Evolutionary conservation across 2,329 filamentous ascomycete genomes (phyloP).

Genomic region (Diaporthe vexans): DNA sequence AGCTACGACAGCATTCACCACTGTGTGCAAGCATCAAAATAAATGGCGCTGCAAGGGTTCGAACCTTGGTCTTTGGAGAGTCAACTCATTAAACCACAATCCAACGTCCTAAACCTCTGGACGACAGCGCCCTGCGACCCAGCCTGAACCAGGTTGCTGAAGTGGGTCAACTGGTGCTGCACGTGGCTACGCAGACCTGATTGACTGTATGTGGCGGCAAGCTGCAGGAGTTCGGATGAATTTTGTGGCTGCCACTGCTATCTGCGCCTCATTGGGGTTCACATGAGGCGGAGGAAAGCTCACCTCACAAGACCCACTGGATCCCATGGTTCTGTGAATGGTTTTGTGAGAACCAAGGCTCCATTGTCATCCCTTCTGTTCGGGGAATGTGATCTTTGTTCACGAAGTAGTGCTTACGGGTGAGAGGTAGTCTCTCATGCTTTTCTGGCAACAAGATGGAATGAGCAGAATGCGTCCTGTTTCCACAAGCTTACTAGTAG

Average conservation of each 20-base stretch:
- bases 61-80: conserved; percentile 34
- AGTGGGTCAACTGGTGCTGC: too few relatives aligned
- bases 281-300: background rate
- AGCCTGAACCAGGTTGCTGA: background rate
- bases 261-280: background rate
- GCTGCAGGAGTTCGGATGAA: background rate
- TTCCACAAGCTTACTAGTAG: too few relatives aligned
- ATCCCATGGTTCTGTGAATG: too few relatives aligned
- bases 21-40: background rate
- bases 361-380: too few relatives aligned
- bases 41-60: conserved; percentile 29
- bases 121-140: conserved; percentile 2
- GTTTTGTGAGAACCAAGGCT: too few relatives aligned
- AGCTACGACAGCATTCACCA: background rate
- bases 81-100: conserved; percentile 5
- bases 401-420: too few relatives aligned
- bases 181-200: background rate
- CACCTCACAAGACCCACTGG: background rate
- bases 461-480: too few relatives aligned
- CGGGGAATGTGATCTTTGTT: too few relatives aligned
- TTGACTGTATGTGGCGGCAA: background rate
- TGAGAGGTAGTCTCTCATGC: too few relatives aligned
- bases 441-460: too few relatives aligned
- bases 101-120: conserved; percentile 31
- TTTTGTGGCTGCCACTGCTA: background rate